phyloP scores from a whole-genome alignment of 73 alveolate species.

The Diophrys appendiculata region DNA sequence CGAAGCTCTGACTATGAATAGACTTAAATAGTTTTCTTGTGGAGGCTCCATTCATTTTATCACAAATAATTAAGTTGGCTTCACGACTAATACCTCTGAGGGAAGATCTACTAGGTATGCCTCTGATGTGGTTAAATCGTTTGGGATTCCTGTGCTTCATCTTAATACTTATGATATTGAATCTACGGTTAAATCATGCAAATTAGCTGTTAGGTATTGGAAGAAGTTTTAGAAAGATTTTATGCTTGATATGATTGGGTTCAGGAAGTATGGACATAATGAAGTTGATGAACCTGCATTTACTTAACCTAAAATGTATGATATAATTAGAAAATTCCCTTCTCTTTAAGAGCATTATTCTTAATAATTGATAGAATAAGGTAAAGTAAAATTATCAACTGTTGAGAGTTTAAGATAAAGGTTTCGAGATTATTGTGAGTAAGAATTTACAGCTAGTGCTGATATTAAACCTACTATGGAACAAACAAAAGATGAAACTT shows the following conservation, averaged over 20 bases:
- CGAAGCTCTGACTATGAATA: constrained; percentile 71
- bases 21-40: constrained; percentile 54
- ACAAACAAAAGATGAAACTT: constrained; percentile 47
- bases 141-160: constrained; percentile 71
- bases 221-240: constrained; percentile 66
- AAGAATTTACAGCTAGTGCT: constrained; percentile 66
- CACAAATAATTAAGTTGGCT: constrained; percentile 88
- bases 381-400: constrained; percentile 56
- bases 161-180: constrained; percentile 78
- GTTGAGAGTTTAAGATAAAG: constrained; percentile 55
- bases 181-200: constrained; percentile 60
- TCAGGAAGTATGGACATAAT: constrained; percentile 93
- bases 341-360: constrained; percentile 57
- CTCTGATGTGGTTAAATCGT: constrained; percentile 68
- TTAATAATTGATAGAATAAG: constrained; percentile 62
- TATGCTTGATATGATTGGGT: constrained; percentile 86
- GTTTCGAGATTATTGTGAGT: constrained; percentile 55
- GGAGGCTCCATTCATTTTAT: constrained; percentile 86
- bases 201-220: constrained; percentile 80
- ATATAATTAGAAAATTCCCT: constrained; percentile 44
- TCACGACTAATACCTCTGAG: constrained; percentile 82
- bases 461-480: constrained; percentile 49
- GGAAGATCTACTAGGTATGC: constrained; percentile 67
- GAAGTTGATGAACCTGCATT: constrained; percentile 94
- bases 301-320: constrained; percentile 85